Percentiles rank a stretch among this genome's conserved stretches.
Evolutionary conservation across 768 basidiomycete species (phyloP).

Genomic region (Candolleomyces eurysporus): DNA sequence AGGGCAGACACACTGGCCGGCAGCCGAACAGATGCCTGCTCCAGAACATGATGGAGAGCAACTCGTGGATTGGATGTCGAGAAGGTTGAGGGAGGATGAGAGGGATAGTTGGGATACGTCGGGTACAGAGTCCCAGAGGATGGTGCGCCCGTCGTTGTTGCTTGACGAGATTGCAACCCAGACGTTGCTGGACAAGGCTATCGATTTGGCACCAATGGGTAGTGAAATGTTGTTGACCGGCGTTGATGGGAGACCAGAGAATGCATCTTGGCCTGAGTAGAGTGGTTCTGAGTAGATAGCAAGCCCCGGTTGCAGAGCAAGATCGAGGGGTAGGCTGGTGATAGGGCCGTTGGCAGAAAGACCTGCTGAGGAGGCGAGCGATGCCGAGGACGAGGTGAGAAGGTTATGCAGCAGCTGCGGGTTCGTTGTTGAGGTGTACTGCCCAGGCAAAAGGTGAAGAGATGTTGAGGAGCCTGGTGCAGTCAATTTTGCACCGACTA

Average conservation of each 20-base stretch:
- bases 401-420: slow-evolving; percentile 69
- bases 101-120: slow-evolving; percentile 67
- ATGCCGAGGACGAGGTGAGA: slow-evolving; percentile 61
- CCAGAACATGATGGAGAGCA: slow-evolving; percentile 73
- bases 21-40: slow-evolving; percentile 55
- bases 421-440: slow-evolving; percentile 69
- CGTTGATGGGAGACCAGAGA: slow-evolving; percentile 54
- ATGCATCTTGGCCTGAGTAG: slow-evolving; percentile 65
- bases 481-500: slow-evolving; percentile 71
- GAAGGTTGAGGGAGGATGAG: slow-evolving; percentile 51
- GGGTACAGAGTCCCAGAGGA: slow-evolving; percentile 80
- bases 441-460: slow-evolving; percentile 71
- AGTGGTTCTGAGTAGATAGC: slow-evolving; percentile 58
- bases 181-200: slow-evolving; percentile 63
- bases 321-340: slow-evolving; percentile 57
- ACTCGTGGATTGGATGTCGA: slow-evolving; percentile 69
- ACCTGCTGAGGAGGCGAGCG: slow-evolving; percentile 58
- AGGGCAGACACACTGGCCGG: slow-evolving; percentile 68
- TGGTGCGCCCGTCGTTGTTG: slow-evolving; percentile 51
- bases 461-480: slow-evolving; percentile 51
- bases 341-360: slow-evolving; percentile 54
- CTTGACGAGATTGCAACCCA: slow-evolving; percentile 66
- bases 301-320: slow-evolving; percentile 66
- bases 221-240: slow-evolving; percentile 48
- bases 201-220: slow-evolving; percentile 52